Base-by-base conservation (phyloP, 75 land plant genomes). In the Selaginella tamariscina region DNA sequence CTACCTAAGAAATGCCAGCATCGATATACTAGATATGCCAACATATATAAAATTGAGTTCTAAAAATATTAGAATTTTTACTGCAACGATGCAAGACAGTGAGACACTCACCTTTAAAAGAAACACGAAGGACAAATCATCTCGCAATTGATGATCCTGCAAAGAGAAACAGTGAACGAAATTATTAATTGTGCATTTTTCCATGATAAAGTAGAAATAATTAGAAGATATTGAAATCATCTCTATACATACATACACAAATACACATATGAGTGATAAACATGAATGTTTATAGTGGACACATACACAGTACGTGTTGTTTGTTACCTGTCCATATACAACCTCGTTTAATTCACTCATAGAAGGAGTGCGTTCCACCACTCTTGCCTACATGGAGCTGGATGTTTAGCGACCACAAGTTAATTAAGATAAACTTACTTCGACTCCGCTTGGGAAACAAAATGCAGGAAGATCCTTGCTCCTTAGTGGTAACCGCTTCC, bases 291-390 rank as follows among this genome's bases (percentile, higher is more conserved):
- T n/a, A n/a, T n/a, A n/a, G n/a, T n/a, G n/a, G n/a, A n/a, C n/a
- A n/a, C n/a, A n/a, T n/a, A n/a, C n/a, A n/a, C n/a, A n/a, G n/a
- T n/a, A n/a, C n/a, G n/a, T n/a, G n/a, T n/a, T n/a, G n/a, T n/a
- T 39, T 15, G 13, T 2, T 74, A 90, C 99, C 99, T 95, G 99
- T 55, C 99, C 99, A 78, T 85, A 90, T 24, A 91, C 81, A 77
- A 95, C 79, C 62, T 90, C 89, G 82, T 90, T 95, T 44, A 95
- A 73, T 54, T 95, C 96, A 70, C 99, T 95, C 74, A 95, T 77
- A 27, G 99, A 95, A 20, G 99, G 96, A 27, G 89, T 95, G 55
- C 82, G 86, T 81, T 90, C 89, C 76, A 91, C 33, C 56, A 91
- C 28, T 20, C 81, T 82, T 29, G 99, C 99, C 99, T 95, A 72